These are phyloP conservation scores for Ascocoryne sarcoides DNA, from an alignment of 2,329 filamentous ascomycete genomes.

Conservation along the genomic window DNA sequence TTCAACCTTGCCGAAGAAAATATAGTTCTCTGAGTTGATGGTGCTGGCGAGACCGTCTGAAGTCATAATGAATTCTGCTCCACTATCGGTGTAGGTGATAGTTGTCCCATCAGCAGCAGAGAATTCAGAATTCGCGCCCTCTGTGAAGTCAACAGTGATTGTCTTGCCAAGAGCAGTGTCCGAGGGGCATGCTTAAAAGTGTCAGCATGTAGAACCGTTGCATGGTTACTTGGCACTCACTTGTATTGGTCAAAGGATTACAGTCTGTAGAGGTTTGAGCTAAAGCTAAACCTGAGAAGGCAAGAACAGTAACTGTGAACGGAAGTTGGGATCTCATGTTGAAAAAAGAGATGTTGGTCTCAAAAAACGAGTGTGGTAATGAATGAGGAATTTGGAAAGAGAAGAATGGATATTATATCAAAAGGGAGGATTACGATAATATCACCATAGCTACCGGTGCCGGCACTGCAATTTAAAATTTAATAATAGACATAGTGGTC, in stretches of 20 bases:
- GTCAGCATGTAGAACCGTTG: slow-evolving; percentile 5
- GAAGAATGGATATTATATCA: not conserved
- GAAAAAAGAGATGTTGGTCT: not conserved
- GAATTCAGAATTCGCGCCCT: slow-evolving; percentile 42
- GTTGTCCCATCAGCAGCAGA: slow-evolving; percentile 53
- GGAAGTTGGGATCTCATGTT: slow-evolving; percentile 1
- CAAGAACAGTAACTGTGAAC: slow-evolving; percentile 6
- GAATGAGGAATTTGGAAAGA: not conserved
- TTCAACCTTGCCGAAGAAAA: slow-evolving; percentile 76
- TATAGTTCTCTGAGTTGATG: slow-evolving; percentile 67
- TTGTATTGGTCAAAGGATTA: slow-evolving; percentile 57
- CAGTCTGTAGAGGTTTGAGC: slow-evolving; percentile 73
- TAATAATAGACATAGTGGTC: not conserved
- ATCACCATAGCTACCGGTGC: not conserved
- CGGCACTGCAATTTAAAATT: not conserved
- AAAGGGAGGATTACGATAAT: not conserved
- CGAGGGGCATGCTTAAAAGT: slow-evolving; percentile 45
- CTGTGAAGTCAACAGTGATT: slow-evolving; percentile 54
- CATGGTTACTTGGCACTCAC: slow-evolving; percentile 12
- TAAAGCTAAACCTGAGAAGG: slow-evolving; percentile 33
- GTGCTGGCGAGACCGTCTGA: slow-evolving; percentile 67
- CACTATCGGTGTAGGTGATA: slow-evolving; percentile 51
- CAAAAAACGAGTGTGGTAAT: not conserved
- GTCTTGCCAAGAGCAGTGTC: slow-evolving; percentile 62
- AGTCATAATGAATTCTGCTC: slow-evolving; percentile 62